Base-by-base conservation (phyloP, 495 filamentous ascomycete species). In the Mytilinidion resinicola region DNA sequence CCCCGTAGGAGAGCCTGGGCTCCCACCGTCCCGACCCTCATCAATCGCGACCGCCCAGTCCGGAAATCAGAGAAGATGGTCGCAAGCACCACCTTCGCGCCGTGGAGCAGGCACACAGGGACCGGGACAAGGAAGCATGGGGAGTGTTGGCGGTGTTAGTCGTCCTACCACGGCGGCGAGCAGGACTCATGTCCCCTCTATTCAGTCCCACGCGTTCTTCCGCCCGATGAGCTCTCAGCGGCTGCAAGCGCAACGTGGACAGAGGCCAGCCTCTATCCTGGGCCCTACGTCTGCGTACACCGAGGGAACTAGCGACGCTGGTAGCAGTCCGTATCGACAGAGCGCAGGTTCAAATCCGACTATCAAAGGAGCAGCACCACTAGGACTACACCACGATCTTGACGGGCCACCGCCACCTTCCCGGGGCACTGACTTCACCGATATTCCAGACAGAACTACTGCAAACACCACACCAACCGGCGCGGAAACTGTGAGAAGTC, bases 201-300 rank as follows among this genome's bases (percentile, higher is more conserved):
- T 98, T 33, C 84, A 90, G 8, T 90, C 90, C 12, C 86, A 91
- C 62, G 92, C 87, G 17, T 97, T 98, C 72, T 96, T 96, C 65
- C 85, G 86, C 9, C 93, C 93, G 15, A 95, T 98, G 93, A 96
- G 91, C 73, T 95, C 90, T 20, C 91, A 96, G 71, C 84, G 89
- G 68, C 77, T 96, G 49, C 93, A 98, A 72, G 91, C 90, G 51
- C 95, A 97, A 69, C 78, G 93, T 67, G 84, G 84, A 47, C 77
- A 79, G 25, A 75, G 80, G 11, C 80, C 81, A 14, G 60, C 56
- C 3, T 70, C 63, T 15, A 41, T 65, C 68, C 60, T 78, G 68
- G 54, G 74, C 72, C 60, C 77, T 68, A 44, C 72, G 69, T 38
- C 69, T 70, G 9, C 60, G 12, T 59, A 58, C 12, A 12, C 78